Base-by-base conservation (phyloP, 2,329 filamentous ascomycete genomes). In the Aspergillus quadricinctus region DNA sequence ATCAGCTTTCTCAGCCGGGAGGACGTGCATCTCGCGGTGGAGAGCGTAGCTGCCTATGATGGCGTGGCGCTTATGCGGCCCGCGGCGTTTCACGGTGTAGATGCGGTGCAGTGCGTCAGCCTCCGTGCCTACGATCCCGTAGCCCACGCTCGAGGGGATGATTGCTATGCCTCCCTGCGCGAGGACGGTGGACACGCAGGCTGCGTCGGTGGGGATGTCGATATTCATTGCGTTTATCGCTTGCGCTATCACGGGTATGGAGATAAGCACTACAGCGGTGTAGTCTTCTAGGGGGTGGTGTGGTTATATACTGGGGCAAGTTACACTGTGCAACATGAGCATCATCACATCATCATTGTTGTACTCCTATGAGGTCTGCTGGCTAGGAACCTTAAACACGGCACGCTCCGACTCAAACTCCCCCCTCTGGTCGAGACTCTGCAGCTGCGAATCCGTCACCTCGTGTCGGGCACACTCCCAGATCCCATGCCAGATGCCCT, bases 401-500 rank as follows among this genome's bases (percentile, higher is more conserved):
- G 54, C 60, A 10, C 54, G 31, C 57, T 72, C 67, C 1, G 68
- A 72, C 8, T 41, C 29, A 55, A 68, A 72, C 21, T 64, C 57
- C 8, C 69, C 65, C 10, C 57, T 54, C n/a, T 60, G 60, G 3
- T 52, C 52, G 2, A 68, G 48, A 11, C 64, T 49, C n/a, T 58
- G 49, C 17, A 69, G 52, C 43, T 69, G 61, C n/a, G 59, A 55
- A 41, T 41, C 45, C 21, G 66, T 65, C 23, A 72, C 64, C 25
- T 67, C 62, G 0, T 61, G 50, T 48, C 63, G 45, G 9, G 57
- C 48, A 10, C 56, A 56, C 10, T 65, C 58, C 72, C 73, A 75
- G 6, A 75, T 53, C 4, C 66, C 66, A 60, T 72, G 71, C 74
- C 73, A 76, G 31, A 59, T 63, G 1, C 75, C 74, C 19, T 64